Conservation (phyloP, 768 basidiomycete species). For the Tubosaeta brunneosetosa region DNA sequence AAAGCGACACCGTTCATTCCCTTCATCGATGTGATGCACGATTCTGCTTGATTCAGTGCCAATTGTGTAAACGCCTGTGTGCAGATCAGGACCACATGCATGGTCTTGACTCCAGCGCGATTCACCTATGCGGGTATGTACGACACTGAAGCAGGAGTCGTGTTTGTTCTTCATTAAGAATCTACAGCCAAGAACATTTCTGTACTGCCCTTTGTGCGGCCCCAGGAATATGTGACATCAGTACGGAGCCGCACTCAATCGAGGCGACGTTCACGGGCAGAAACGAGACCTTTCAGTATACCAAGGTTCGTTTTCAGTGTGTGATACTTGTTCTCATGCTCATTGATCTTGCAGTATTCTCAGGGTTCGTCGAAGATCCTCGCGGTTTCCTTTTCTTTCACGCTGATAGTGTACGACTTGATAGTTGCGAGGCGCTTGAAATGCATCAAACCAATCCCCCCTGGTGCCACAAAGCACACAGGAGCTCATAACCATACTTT, state of each 20-base stretch:
- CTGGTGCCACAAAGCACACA: too few species aligned
- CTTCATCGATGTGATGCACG: slow-evolving; percentile 48
- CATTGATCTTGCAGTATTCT: too few species aligned
- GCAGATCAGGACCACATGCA: slow-evolving; percentile 41
- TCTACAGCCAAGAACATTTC: slow-evolving; percentile 45
- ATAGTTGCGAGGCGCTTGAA: too few species aligned
- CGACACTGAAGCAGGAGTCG: not conserved
- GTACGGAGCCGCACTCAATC: slow-evolving; percentile 53
- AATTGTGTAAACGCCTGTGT: too few species aligned
- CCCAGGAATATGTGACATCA: slow-evolving; percentile 53
- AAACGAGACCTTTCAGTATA: slow-evolving; percentile 54
- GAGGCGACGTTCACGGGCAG: slow-evolving; percentile 58
- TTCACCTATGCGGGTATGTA: slow-evolving; percentile 58
- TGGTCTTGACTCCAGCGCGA: slow-evolving; percentile 34
- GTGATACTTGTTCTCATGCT: too few species aligned
- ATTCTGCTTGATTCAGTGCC: slow-evolving; percentile 11
- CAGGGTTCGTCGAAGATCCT: too few species aligned
- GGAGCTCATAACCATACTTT: too few species aligned
- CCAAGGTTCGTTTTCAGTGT: too few species aligned
- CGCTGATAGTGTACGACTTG: too few species aligned
- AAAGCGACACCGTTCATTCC: slow-evolving; percentile 42
- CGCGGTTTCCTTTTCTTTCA: too few species aligned
- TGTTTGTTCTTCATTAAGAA: not conserved
- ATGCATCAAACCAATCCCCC: too few species aligned
- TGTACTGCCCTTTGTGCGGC: slow-evolving; percentile 42